Conservation (phyloP, 768 basidiomycete species). For the Mycena albidolilacea region DNA sequence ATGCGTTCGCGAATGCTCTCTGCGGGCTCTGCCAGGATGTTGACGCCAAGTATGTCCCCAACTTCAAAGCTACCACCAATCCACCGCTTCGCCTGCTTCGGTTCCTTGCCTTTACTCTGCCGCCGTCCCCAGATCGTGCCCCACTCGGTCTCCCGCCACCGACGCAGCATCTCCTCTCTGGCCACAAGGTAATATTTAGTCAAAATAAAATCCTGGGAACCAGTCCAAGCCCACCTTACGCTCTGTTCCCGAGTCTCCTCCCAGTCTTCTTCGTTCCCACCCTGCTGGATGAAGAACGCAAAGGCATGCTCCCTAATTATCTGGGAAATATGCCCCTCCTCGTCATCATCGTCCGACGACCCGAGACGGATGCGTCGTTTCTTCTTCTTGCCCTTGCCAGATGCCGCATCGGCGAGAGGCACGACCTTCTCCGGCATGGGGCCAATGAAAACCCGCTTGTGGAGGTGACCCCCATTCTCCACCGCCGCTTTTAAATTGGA, state of each 20-base stretch:
- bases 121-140: conserved; percentile 59
- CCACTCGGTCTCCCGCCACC: conserved; percentile 82
- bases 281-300: conserved; percentile 73
- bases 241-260: conserved; percentile 65
- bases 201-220: neutral
- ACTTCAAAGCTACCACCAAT: conserved; percentile 85
- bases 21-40: conserved; percentile 61
- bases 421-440: conserved; percentile 80
- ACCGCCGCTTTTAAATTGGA: neutral
- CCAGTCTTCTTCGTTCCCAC: conserved; percentile 80
- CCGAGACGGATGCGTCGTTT: conserved; percentile 44
- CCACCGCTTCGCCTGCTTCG: conserved; percentile 60
- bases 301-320: conserved; percentile 74
- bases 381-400: conserved; percentile 47
- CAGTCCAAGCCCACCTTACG: conserved; percentile 44
- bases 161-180: conserved; percentile 68
- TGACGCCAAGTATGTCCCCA: conserved; percentile 81
- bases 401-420: conserved; percentile 52
- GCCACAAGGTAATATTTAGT: neutral
- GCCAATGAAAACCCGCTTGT: conserved; percentile 76
- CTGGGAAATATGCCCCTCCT: conserved; percentile 57
- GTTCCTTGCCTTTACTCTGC: conserved; percentile 47
- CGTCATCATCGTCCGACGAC: conserved; percentile 51
- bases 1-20: conserved; percentile 35
- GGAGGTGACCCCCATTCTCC: conserved; percentile 53